Evolutionary conservation across 768 basidiomycete genomes (phyloP).

Genomic region (Fomitopsis pulvina): DNA sequence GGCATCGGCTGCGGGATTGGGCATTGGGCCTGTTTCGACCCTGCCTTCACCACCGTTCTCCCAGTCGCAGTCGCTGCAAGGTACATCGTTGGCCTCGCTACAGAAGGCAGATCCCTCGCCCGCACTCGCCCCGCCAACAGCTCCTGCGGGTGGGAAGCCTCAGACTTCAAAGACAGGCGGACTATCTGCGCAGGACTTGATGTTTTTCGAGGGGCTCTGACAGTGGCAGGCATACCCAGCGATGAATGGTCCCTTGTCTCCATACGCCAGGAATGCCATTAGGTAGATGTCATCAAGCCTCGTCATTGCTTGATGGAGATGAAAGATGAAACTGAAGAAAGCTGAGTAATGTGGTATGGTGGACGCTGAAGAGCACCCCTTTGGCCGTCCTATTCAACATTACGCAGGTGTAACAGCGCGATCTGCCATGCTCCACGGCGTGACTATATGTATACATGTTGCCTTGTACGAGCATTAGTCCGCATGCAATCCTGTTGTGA

Average conservation of each 20-base stretch:
- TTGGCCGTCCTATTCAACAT: too few relatives aligned
- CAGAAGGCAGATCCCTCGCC: conserved; percentile 1
- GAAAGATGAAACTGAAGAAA: too few relatives aligned
- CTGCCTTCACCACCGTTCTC: conserved; percentile 15
- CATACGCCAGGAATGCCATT: neutral
- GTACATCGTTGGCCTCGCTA: conserved; percentile 1
- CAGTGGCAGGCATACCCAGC: neutral
- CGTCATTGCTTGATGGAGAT: too few relatives aligned
- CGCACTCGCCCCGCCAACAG: neutral
- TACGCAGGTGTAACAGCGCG: too few relatives aligned
- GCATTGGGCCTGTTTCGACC: neutral
- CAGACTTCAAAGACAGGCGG: conserved; percentile 37
- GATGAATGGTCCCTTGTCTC: too few relatives aligned
- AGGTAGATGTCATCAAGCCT: neutral
- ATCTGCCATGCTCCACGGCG: too few relatives aligned
- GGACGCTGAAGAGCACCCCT: too few relatives aligned
- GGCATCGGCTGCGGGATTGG: neutral
- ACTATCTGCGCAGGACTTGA: conserved; percentile 77
- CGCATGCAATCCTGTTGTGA: too few relatives aligned
- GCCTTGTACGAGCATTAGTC: too few relatives aligned
- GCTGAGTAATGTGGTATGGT: too few relatives aligned
- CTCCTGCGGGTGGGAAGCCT: conserved; percentile 8
- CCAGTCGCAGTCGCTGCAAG: conserved; percentile 11
- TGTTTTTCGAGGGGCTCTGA: conserved; percentile 77
- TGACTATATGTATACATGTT: too few relatives aligned